These are phyloP conservation scores for Sarcocystis neurona DNA, from an alignment of 169 alveolate species.

Conservation along the genomic window DNA sequence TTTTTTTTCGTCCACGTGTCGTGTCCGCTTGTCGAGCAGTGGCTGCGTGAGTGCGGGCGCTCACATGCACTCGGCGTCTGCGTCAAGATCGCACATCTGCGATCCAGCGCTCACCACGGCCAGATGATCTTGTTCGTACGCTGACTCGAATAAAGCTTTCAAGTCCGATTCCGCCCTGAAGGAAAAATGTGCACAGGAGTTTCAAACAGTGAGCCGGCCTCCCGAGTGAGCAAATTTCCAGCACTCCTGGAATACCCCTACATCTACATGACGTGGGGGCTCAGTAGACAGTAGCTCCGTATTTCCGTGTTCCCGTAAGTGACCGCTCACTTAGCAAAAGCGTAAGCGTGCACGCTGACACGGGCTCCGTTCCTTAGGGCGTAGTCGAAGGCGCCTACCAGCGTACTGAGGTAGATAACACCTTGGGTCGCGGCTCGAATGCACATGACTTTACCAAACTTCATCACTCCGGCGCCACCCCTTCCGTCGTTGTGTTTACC, in stretches of 20 bases:
- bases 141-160: neutral
- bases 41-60: too few relatives aligned
- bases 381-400: slow-evolving; percentile 71
- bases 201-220: neutral
- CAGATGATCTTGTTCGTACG: slow-evolving; percentile 37
- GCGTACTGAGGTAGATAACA: slow-evolving; percentile 41
- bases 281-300: too few relatives aligned
- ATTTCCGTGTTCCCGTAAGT: too few relatives aligned
- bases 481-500: slow-evolving; percentile 73
- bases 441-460: slow-evolving; percentile 53
- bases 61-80: slow-evolving; percentile 37
- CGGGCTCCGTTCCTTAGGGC: slow-evolving; percentile 73
- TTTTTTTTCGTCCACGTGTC: too few relatives aligned
- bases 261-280: neutral
- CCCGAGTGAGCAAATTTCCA: neutral
- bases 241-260: neutral
- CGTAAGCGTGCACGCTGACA: slow-evolving; percentile 68
- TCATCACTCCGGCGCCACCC: slow-evolving; percentile 71
- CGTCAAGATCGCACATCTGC: slow-evolving; percentile 54
- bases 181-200: too few relatives aligned
- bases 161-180: neutral
- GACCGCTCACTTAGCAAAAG: slow-evolving; percentile 13
- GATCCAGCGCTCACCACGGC: slow-evolving; percentile 53
- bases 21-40: too few relatives aligned
- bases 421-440: slow-evolving; percentile 49